phyloP scores from a whole-genome alignment of 805 yeast genomes.

The Alloascoidea africana region DNA sequence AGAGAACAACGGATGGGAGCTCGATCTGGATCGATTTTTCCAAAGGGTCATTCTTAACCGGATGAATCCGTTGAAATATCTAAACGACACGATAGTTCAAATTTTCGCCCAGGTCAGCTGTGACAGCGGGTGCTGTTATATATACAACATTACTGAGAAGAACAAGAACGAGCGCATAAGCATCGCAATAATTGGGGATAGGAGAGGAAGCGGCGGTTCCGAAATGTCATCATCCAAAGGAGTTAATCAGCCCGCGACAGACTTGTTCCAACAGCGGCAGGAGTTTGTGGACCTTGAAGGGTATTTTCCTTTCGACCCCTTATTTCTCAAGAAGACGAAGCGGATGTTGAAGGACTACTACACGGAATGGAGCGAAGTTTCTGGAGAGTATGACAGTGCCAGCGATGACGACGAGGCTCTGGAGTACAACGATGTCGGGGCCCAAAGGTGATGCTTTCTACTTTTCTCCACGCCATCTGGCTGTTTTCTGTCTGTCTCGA shows the following conservation, averaged over 20 bases:
- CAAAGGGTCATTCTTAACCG: conserved; percentile 74
- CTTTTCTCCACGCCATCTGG: no score
- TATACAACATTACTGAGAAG: conserved; percentile 84
- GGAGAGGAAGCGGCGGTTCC: background rate
- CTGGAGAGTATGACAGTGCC: conserved; percentile 36
- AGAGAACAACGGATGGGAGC: conserved; percentile 41
- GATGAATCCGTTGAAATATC: conserved; percentile 86
- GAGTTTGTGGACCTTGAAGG: conserved; percentile 84
- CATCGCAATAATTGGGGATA: conserved; percentile 13
- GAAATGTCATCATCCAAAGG: background rate
- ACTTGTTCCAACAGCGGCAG: conserved; percentile 33
- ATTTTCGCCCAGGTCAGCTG: conserved; percentile 92
- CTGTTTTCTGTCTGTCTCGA: no score
- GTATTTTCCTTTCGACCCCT: conserved; percentile 94
- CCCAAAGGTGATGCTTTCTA: no score
- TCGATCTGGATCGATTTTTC: conserved; percentile 71
- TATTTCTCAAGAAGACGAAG: conserved; percentile 52
- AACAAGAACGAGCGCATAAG: conserved; percentile 60
- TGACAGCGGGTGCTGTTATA: conserved; percentile 78
- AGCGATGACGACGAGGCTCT: conserved; percentile 29
- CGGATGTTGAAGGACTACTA: conserved; percentile 37
- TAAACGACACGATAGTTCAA: conserved; percentile 84
- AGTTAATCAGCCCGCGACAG: background rate
- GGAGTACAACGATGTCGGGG: background rate
- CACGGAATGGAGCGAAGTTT: conserved; percentile 76